Evolutionary conservation across 139 green algal species (phyloP).

Genomic region (Tetraselmis striata): DNA sequence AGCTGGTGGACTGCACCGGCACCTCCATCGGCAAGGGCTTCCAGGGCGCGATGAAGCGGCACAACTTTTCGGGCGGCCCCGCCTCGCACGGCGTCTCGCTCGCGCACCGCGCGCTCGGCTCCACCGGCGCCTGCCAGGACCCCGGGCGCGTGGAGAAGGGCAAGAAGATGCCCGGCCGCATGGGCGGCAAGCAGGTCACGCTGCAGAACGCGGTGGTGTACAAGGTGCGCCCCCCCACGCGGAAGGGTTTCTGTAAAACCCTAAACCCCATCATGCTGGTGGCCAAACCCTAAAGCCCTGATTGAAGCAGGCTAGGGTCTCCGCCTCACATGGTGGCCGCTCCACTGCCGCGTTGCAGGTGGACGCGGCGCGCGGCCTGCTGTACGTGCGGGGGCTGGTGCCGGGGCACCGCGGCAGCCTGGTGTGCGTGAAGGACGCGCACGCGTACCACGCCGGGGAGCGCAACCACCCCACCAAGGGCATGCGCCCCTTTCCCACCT

Average conservation of each 20-base stretch:
- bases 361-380: constrained; percentile 82
- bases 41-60: constrained; percentile 89
- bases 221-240: constrained; percentile 41
- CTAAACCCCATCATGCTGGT: too few relatives aligned
- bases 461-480: constrained; percentile 15
- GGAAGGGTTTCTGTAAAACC: too few relatives aligned
- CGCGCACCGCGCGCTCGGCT: constrained; percentile 63
- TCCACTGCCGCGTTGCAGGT: constrained; percentile 68
- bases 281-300: too few relatives aligned
- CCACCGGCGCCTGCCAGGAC: constrained; percentile 57
- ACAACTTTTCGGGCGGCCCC: constrained; percentile 78
- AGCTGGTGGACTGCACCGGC: constrained; percentile 89
- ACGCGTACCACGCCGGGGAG: constrained; percentile 4
- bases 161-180: constrained; percentile 95
- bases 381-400: constrained; percentile 92
- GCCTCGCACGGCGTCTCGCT: constrained; percentile 86
- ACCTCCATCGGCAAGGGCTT: constrained; percentile 94
- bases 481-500: constrained; percentile 42
- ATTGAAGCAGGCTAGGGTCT: neutral
- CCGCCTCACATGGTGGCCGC: too few relatives aligned
- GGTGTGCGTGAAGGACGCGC: constrained; percentile 69
- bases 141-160: constrained; percentile 90
- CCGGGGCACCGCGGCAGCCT: constrained; percentile 77
- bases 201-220: constrained; percentile 68
- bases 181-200: constrained; percentile 76